Conservation (phyloP, 225 moss, liverwort and hornwort species). For the Pleurozium schreberi region DNA sequence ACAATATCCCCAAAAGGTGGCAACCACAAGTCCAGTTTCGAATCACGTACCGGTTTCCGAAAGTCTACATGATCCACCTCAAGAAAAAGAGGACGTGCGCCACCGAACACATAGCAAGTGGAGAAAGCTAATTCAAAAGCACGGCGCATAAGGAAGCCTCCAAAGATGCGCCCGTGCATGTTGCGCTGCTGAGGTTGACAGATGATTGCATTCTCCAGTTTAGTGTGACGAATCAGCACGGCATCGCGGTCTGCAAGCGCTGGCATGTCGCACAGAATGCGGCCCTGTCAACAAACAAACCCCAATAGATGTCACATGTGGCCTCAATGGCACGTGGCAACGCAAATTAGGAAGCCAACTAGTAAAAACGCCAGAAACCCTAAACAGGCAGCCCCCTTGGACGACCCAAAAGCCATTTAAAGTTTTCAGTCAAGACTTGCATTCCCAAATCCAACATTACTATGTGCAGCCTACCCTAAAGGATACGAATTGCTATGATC, state of each 20-base stretch:
- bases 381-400: neutral
- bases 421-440: neutral
- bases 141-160: constrained; percentile 95
- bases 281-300: constrained; percentile 30
- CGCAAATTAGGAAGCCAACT: neutral
- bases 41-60: constrained; percentile 56
- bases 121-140: constrained; percentile 88
- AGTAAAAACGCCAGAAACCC: neutral
- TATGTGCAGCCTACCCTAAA: neutral
- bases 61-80: constrained; percentile 96
- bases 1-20: neutral
- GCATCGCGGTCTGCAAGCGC: constrained; percentile 73
- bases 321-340: neutral
- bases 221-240: constrained; percentile 69
- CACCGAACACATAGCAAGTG: constrained; percentile 86
- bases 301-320: neutral
- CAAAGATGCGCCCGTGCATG: constrained; percentile 96
- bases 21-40: neutral
- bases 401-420: neutral
- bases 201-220: constrained; percentile 75
- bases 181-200: constrained; percentile 98
- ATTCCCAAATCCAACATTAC: neutral
- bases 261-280: constrained; percentile 82
- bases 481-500: neutral
- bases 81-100: constrained; percentile 59